Base-by-base conservation (phyloP, 192 early-diverging fungal genomes). In the Backusella tarrabulga region DNA sequence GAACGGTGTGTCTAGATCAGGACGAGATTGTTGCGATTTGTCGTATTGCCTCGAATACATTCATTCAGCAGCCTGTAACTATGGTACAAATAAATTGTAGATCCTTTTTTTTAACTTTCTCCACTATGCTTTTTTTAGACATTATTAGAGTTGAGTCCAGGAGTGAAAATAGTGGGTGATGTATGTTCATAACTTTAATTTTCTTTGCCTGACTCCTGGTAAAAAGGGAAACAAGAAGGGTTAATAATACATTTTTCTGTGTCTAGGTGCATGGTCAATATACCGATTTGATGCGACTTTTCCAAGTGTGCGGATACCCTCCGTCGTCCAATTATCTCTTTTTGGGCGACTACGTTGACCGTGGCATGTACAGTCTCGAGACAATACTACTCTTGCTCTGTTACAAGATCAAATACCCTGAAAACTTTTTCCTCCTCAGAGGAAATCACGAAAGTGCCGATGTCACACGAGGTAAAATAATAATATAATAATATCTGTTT, bases 401-500 rank as follows among this genome's bases (percentile, higher is more conserved):
- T 83, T 99, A 95, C 88, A 99, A 99, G 85, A 93, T 99, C 83
- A 97, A 99, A 83, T 96, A 94, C 80, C 94, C 95, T 0, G 96
- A 97, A 77, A 98, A 96, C 86, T 98, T 98, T 83, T 97, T 97
- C 80, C 78, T 98, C 26, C 79, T 98, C 68, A 91, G 97, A 42
- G 97, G 97, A 54, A 99, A 99, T 87, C 97, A 99, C 84, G 97
- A 99, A 83, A 94, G 93, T 75, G 95, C 95, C 17, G 93, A 91
- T 80, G 93, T 98, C 56, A 97, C 95, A 70, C 86, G 93, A 86
- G 92, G 92, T 92, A 82, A 75, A 73, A 63, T 35, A n/a, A n/a
- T 32, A 32, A 32, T 32, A 32, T 32, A 32, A 32, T 32, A 32
- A 32, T 32, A 32, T 32, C 3, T 32, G 32, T 32, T 32, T 32